Conservation (phyloP, 768 basidiomycete genomes). For the Boletus insuetus region DNA sequence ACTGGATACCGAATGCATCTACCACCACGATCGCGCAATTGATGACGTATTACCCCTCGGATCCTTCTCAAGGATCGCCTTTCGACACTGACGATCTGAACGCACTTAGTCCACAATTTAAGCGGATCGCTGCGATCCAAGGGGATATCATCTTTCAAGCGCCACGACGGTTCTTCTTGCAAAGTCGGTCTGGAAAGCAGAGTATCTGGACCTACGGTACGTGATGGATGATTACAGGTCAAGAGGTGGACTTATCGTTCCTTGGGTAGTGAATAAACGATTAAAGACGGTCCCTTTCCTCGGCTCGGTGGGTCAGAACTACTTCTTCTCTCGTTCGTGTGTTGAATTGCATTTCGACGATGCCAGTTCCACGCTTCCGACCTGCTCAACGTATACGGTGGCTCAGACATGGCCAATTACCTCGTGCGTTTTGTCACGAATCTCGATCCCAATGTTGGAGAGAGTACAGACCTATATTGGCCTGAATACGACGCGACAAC, state of each 20-base stretch:
- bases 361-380: conserved; percentile 29
- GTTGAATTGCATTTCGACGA: too few relatives aligned
- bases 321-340: too few relatives aligned
- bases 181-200: conserved; percentile 36
- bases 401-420: conserved; percentile 42
- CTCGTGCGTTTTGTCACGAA: conserved; percentile 19
- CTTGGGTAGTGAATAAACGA: conserved; percentile 41
- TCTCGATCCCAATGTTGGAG: conserved; percentile 39
- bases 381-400: conserved; percentile 40
- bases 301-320: background rate
- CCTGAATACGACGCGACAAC: conserved; percentile 37
- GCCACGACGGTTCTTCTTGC: conserved; percentile 46
- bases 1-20: conserved; percentile 30
- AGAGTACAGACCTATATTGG: conserved; percentile 35
- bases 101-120: conserved; percentile 46
- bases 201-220: conserved; percentile 36
- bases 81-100: conserved; percentile 48
- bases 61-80: conserved; percentile 47
- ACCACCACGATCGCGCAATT: conserved; percentile 24
- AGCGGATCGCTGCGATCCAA: conserved; percentile 47
- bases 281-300: conserved; percentile 36
- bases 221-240: background rate
- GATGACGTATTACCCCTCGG: conserved; percentile 35
- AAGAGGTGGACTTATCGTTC: background rate
- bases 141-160: conserved; percentile 53